A percentile compares a stretch with the other conserved stretches of the same genome.
phyloP scores from a whole-genome alignment of 768 basidiomycete species.

The Tephrocybe sp. region DNA sequence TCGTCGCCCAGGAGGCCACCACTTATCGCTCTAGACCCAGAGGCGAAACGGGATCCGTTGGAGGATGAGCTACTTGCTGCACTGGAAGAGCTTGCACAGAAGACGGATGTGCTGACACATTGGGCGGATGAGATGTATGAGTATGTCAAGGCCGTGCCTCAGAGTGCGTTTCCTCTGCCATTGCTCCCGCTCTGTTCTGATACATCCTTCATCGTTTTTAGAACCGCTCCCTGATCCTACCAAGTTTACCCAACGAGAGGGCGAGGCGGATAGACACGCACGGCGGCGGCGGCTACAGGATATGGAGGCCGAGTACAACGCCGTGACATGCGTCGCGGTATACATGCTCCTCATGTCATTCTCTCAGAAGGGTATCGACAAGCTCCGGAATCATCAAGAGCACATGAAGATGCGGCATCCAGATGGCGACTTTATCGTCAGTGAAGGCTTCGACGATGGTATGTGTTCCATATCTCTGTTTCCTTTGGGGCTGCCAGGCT shows the following conservation, averaged over 20 bases:
- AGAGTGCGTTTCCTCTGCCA: conserved; percentile 53
- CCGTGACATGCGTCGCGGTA: conserved; percentile 82
- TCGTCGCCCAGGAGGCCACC: conserved; percentile 58
- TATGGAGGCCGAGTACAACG: conserved; percentile 77
- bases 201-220: conserved; percentile 24
- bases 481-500: conserved; percentile 2
- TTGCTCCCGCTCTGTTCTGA: not conserved
- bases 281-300: conserved; percentile 68
- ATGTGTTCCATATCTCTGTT: conserved; percentile 5
- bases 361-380: conserved; percentile 89
- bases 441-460: conserved; percentile 83
- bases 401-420: conserved; percentile 79
- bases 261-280: conserved; percentile 71
- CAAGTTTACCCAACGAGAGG: conserved; percentile 68
- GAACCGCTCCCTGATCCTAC: conserved; percentile 80
- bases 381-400: conserved; percentile 73
- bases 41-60: conserved; percentile 56
- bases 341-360: conserved; percentile 93
- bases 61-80: conserved; percentile 80
- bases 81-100: conserved; percentile 91
- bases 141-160: conserved; percentile 78
- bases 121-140: conserved; percentile 97
- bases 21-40: conserved; percentile 46
- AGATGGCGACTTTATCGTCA: conserved; percentile 70
- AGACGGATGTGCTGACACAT: conserved; percentile 88